Conservation (phyloP, 768 basidiomycete genomes). For the Tricholoma terreum region DNA sequence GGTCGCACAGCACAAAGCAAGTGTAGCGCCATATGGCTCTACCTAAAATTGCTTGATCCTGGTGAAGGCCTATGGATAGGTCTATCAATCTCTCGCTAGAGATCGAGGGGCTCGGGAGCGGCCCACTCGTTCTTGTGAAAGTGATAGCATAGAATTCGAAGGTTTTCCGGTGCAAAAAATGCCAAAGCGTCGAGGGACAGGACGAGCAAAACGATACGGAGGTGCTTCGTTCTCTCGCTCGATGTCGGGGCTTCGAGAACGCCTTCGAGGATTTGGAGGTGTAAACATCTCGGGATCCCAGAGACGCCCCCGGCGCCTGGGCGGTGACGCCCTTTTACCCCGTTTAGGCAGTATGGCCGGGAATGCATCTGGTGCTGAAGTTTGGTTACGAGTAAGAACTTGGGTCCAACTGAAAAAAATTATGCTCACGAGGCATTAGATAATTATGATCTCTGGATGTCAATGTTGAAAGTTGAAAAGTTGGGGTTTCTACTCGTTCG, state of each 20-base stretch:
- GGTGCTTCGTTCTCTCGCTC: conserved; percentile 31
- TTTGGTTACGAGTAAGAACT: conserved; percentile 7
- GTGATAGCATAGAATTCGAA: conserved; percentile 30
- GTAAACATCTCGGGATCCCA: conserved; percentile 15
- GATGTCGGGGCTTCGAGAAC: conserved; percentile 22
- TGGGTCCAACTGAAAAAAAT: conserved; percentile 1
- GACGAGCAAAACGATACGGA: conserved; percentile 23
- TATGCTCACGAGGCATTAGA: conserved; percentile 37
- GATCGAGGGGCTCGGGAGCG: conserved; percentile 5
- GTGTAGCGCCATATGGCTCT: background rate
- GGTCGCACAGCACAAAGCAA: background rate
- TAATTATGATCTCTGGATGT: conserved; percentile 17
- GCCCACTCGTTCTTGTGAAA: conserved; percentile 9
- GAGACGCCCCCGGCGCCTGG: conserved; percentile 8
- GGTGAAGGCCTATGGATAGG: background rate
- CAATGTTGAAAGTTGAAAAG: conserved; percentile 12
- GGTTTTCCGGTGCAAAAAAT: conserved; percentile 38
- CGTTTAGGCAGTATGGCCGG: conserved; percentile 5
- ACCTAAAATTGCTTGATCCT: background rate
- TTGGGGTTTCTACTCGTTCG: conserved; percentile 1
- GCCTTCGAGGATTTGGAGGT: conserved; percentile 12
- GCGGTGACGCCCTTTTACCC: background rate
- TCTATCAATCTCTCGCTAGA: conserved; percentile 8
- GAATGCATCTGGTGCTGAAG: conserved; percentile 38
- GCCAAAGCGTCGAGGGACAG: conserved; percentile 32